Evolutionary conservation across 176 grass and related monocot genomes (phyloP).

Genomic region (Musa acuminata): DNA sequence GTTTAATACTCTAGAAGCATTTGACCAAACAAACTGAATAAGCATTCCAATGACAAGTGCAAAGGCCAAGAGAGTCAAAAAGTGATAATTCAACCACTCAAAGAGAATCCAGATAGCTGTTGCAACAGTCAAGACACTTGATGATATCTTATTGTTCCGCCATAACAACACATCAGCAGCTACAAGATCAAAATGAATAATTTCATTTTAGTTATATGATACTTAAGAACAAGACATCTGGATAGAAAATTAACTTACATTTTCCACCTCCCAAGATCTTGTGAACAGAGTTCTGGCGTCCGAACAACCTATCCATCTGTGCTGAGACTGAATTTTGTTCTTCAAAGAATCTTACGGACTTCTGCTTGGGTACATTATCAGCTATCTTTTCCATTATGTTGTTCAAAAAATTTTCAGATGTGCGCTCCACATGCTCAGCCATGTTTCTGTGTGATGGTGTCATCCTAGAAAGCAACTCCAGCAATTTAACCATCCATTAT

Average conservation of each 20-base stretch:
- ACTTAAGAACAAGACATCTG: neutral
- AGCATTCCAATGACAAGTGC: conserved; percentile 63
- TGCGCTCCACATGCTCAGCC: conserved; percentile 37
- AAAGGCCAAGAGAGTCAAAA: conserved; percentile 63
- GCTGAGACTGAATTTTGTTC: conserved; percentile 31
- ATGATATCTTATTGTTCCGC: conserved; percentile 94
- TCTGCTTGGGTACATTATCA: conserved; percentile 48
- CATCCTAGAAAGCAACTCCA: neutral
- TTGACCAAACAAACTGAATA: conserved; percentile 64
- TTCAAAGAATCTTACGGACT: conserved; percentile 34
- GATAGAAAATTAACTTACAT: conserved; percentile 26
- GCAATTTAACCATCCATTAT: neutral
- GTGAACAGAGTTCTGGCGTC: conserved; percentile 37
- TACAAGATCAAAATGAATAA: conserved; percentile 32
- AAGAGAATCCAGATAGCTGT: conserved; percentile 79
- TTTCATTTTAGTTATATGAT: neutral
- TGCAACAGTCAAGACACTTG: conserved; percentile 51
- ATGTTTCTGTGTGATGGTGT: conserved; percentile 18
- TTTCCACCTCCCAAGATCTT: conserved; percentile 67
- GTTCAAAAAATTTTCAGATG: conserved; percentile 31
- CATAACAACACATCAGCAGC: conserved; percentile 89
- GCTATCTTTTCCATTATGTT: conserved; percentile 55
- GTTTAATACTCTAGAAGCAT: conserved; percentile 40
- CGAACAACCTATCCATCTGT: conserved; percentile 47
- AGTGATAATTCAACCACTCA: conserved; percentile 89